phyloP scores from a whole-genome alignment of 306 rosid genomes.

The Prunus mume region DNA sequence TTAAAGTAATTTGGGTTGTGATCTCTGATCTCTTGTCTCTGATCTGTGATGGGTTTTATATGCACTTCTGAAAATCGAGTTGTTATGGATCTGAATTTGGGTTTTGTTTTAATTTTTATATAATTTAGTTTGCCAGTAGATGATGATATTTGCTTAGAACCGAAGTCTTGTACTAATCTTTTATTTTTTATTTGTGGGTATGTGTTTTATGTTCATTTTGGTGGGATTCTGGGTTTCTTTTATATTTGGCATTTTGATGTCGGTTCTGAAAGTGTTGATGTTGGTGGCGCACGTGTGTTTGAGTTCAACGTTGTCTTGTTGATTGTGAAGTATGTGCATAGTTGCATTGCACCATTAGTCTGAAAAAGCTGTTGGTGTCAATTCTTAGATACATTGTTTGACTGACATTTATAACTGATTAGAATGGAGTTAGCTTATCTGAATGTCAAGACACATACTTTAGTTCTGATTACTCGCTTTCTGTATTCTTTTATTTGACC shows the following conservation, averaged over 20 bases:
- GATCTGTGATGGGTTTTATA: background rate
- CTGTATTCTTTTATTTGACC: background rate
- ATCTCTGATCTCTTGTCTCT: slow-evolving; percentile 7
- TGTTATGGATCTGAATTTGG: slow-evolving; percentile 24
- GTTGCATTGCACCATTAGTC: background rate
- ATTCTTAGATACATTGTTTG: background rate
- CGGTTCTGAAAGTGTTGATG: background rate
- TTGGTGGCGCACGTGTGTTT: background rate
- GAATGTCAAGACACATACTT: background rate
- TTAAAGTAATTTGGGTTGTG: background rate
- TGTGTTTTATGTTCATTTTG: background rate
- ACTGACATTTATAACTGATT: background rate
- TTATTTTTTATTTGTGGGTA: background rate
- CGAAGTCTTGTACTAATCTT: background rate
- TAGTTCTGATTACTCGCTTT: too few relatives aligned
- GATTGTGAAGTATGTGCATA: background rate
- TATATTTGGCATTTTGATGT: background rate
- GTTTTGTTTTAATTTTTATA: slow-evolving; percentile 10
- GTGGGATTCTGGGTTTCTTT: background rate
- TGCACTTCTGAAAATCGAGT: background rate
- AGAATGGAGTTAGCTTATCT: background rate
- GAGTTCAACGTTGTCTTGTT: background rate
- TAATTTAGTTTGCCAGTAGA: background rate
- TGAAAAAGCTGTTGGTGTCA: background rate
- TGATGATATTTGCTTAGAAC: background rate